Base-by-base conservation (phyloP, 148 eudicot genomes). In the Bassia scoparia region DNA sequence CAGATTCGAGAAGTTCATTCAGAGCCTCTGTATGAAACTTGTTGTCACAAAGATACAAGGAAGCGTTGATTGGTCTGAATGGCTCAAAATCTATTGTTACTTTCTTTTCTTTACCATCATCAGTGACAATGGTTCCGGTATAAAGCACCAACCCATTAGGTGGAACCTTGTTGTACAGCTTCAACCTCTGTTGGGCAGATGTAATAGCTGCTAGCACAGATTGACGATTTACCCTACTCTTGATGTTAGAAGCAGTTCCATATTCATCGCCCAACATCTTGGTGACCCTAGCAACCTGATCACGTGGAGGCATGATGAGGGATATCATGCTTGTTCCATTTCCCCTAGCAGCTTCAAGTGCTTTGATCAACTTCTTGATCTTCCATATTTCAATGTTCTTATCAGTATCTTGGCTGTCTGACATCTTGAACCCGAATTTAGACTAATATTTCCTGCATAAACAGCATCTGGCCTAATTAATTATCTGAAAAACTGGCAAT, bases 211-310 rank as follows among this genome's bases (percentile, higher is more conserved):
- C 82, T 35, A 79, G 70, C 61, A 79, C 82, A 62, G 82, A 79
- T 54, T 79, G 82, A 69, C 82, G 82, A 59, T 79, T 79, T 50
- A 79, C 82, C 70, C 82, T 74, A 46, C 82, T 79, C 74, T 79
- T 79, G 63, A 79, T 79, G 78, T 79, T 79, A 38, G 82, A 79
- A 43, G 82, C 82, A 20, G 82, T 79, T 62, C 82, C 82, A 18
- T 79, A 79, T 59, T 79, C 82, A 69, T 79, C 82, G 43, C 82
- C 82, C 78, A 79, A 74, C 82, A 79, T 79, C 82, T 79, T 79
- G 54, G 82, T 75, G 11, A 79, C 82, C 37, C 82, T 65, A 62
- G 82, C 70, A 74, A 79, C 49, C 41, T 79, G 82, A 79, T 79
- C 82, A 43, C 78, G 78, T 24, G 82, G 82, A 69, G 82, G 82